Conservation (phyloP, 768 basidiomycete species). For the Mycena alexandri region DNA sequence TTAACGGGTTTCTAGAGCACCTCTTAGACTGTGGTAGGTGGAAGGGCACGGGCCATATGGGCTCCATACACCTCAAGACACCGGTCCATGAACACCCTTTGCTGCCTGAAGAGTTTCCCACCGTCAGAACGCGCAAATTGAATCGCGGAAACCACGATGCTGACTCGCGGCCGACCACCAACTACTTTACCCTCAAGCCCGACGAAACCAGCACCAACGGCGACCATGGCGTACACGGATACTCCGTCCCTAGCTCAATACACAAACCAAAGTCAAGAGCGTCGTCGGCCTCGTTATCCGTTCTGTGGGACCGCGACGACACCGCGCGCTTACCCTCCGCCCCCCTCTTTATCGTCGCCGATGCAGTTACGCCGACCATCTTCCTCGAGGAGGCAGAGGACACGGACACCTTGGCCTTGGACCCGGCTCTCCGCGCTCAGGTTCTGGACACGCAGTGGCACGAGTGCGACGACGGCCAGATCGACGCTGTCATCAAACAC, state of each 20-base stretch:
- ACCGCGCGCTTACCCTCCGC: slow-evolving; percentile 29
- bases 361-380: slow-evolving; percentile 15
- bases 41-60: slow-evolving; percentile 24
- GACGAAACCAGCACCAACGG: slow-evolving; percentile 47
- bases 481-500: slow-evolving; percentile 65
- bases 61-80: slow-evolving; percentile 60
- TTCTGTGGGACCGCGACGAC: slow-evolving; percentile 54
- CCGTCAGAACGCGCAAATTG: slow-evolving; percentile 59
- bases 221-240: slow-evolving; percentile 10
- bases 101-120: slow-evolving; percentile 64
- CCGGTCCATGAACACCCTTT: slow-evolving; percentile 83
- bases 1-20: too few species aligned
- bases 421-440: slow-evolving; percentile 52
- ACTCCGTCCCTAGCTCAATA: slow-evolving; percentile 29
- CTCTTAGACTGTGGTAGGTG: too few species aligned
- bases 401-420: slow-evolving; percentile 48
- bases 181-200: slow-evolving; percentile 74
- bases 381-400: slow-evolving; percentile 50
- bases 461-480: slow-evolving; percentile 78
- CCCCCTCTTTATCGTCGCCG: slow-evolving; percentile 59
- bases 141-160: slow-evolving; percentile 57
- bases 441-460: slow-evolving; percentile 83
- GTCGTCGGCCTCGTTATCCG: slow-evolving; percentile 54
- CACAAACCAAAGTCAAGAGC: slow-evolving; percentile 36
- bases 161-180: slow-evolving; percentile 52